These are phyloP conservation scores for Chlorella variabilis DNA, from an alignment of 163 green algal species.

Conservation along the genomic window DNA sequence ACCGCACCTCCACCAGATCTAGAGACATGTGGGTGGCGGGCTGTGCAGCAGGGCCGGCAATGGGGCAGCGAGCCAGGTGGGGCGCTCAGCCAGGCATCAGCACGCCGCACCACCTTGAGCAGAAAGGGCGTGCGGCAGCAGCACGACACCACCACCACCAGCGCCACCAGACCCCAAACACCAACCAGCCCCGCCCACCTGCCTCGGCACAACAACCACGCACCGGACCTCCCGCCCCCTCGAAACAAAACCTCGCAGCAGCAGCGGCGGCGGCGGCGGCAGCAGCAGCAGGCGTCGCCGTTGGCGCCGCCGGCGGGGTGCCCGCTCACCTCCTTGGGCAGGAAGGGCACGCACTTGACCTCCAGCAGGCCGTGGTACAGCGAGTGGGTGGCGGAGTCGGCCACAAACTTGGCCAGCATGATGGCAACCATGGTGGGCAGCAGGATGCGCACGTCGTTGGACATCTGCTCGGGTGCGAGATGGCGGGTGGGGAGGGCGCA, in stretches of 20 bases:
- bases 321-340: constrained; percentile 63
- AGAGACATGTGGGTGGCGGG: constrained; percentile 62
- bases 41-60: background rate
- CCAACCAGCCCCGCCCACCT: too few species aligned
- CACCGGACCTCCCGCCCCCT: background rate
- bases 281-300: too few species aligned
- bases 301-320: too few species aligned
- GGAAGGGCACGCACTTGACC: constrained; percentile 88
- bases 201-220: too few species aligned
- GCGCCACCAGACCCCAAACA: too few species aligned
- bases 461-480: constrained; percentile 56
- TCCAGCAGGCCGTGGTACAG: constrained; percentile 90
- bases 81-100: background rate
- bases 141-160: too few species aligned
- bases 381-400: constrained; percentile 80
- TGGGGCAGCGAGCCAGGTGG: background rate
- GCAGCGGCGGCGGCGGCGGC: too few species aligned
- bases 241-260: too few species aligned
- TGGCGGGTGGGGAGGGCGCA: background rate
- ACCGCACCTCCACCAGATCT: constrained; percentile 78
- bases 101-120: too few species aligned
- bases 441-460: constrained; percentile 90
- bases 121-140: too few species aligned
- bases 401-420: constrained; percentile 90
- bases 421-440: constrained; percentile 89